phyloP scores from a whole-genome alignment of 352 stramenopile genomes.

The Pythium utonaiense region DNA sequence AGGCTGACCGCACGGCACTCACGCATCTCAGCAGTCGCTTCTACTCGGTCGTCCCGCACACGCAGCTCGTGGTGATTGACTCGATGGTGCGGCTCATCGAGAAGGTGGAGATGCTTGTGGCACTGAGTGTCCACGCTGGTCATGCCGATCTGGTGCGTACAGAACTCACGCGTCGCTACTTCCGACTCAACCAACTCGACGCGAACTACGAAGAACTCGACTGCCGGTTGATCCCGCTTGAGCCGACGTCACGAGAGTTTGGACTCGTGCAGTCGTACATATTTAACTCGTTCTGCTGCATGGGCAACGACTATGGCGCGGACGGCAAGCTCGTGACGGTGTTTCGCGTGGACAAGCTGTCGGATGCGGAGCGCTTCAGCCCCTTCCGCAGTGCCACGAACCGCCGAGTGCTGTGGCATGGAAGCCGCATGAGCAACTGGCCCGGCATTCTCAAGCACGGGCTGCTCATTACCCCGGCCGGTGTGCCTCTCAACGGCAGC shows the following conservation, averaged over 20 bases:
- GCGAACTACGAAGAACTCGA: slow-evolving; percentile 54
- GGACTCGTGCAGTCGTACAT: slow-evolving; percentile 63
- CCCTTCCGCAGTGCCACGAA: slow-evolving; percentile 46
- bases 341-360: slow-evolving; percentile 54
- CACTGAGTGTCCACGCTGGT: slow-evolving; percentile 41
- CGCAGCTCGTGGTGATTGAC: slow-evolving; percentile 51
- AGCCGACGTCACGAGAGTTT: slow-evolving; percentile 42
- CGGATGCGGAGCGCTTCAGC: slow-evolving; percentile 48
- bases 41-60: slow-evolving; percentile 63
- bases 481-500: slow-evolving; percentile 69
- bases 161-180: slow-evolving; percentile 36
- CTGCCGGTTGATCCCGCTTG: slow-evolving; percentile 44
- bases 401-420: slow-evolving; percentile 82
- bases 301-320: slow-evolving; percentile 35
- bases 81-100: slow-evolving; percentile 65
- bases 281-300: slow-evolving; percentile 65
- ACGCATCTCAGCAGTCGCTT: slow-evolving; percentile 58
- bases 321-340: slow-evolving; percentile 52
- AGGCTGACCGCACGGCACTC: slow-evolving; percentile 34
- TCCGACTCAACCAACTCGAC: slow-evolving; percentile 55
- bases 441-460: slow-evolving; percentile 76
- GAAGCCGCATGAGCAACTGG: slow-evolving; percentile 83
- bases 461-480: slow-evolving; percentile 72
- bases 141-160: slow-evolving; percentile 28
- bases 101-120: slow-evolving; percentile 54